A percentile compares a stretch with the other conserved stretches of the same genome.
Conservation (phyloP, 306 rosid genomes). For the Canavalia ensiformis region DNA sequence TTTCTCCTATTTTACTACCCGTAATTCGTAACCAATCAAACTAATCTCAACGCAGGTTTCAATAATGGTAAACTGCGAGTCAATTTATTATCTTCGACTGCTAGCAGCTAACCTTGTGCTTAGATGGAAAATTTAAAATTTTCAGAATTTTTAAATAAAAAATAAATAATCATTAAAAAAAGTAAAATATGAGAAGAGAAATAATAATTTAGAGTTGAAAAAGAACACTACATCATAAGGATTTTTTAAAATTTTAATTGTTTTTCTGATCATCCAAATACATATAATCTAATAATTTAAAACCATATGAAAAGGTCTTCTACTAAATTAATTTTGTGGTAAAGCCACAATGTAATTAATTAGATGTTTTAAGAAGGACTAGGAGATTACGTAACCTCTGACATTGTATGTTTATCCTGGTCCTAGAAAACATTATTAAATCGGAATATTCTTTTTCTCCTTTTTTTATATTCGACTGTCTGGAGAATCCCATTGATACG, state of each 20-base stretch:
- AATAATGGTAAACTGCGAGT: constrained; percentile 30
- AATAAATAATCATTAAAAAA: too few species aligned
- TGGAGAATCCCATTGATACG: too few species aligned
- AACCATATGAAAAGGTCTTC: not conserved
- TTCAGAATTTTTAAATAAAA: too few species aligned
- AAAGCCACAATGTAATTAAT: not conserved
- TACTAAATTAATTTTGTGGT: not conserved
- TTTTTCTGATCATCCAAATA: too few species aligned
- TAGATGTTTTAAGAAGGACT: constrained; percentile 36
- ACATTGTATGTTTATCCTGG: constrained; percentile 10
- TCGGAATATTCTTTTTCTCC: not conserved
- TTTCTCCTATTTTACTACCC: not conserved
- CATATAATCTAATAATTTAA: too few species aligned
- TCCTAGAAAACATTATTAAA: constrained; percentile 18
- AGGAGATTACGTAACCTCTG: constrained; percentile 18
- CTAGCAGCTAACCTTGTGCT: not conserved
- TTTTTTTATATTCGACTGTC: too few species aligned
- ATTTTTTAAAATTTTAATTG: too few species aligned
- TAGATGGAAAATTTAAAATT: too few species aligned
- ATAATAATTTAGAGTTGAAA: too few species aligned
- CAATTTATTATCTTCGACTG: constrained; percentile 16
- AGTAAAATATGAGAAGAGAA: too few species aligned
- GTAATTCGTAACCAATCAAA: constrained; percentile 11
- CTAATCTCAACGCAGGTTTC: constrained; percentile 25
- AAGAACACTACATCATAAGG: too few species aligned